Percentiles rank a stretch among this genome's conserved stretches.
phyloP scores from a whole-genome alignment of 495 filamentous ascomycete genomes.

The Pyronema domesticum region DNA sequence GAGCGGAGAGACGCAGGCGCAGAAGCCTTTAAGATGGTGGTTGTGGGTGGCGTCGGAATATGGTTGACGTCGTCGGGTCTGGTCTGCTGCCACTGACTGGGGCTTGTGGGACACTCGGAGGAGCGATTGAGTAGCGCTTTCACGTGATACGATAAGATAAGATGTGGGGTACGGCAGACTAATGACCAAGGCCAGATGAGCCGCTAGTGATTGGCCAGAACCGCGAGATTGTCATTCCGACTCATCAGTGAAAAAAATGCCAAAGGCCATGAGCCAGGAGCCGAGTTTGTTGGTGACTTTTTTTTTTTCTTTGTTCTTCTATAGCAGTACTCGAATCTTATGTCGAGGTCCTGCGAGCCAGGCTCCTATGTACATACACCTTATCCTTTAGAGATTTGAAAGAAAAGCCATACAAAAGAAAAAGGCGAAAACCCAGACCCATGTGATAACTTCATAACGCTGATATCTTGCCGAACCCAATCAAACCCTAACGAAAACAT shows the following conservation, averaged over 20 bases:
- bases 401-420: not conserved
- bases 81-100: not conserved
- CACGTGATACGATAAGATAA: too few relatives aligned
- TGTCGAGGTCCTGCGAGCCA: not conserved
- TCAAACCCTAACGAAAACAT: too few relatives aligned
- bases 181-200: too few relatives aligned
- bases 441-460: not conserved
- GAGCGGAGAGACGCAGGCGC: conserved; percentile 18
- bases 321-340: not conserved
- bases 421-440: not conserved
- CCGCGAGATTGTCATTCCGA: too few relatives aligned
- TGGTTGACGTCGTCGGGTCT: conserved; percentile 12
- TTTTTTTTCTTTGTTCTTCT: not conserved
- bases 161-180: too few relatives aligned
- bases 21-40: conserved; percentile 2
- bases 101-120: too few relatives aligned
- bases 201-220: too few relatives aligned
- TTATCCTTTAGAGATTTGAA: not conserved
- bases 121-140: too few relatives aligned
- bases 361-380: not conserved
- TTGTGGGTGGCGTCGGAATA: conserved; percentile 4
- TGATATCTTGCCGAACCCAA: too few relatives aligned
- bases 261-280: too few relatives aligned
- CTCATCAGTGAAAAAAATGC: too few relatives aligned
- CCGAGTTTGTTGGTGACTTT: too few relatives aligned